Percentiles rank a stretch among this genome's conserved stretches.
Evolutionary conservation across 306 rosid species (phyloP).

Genomic region (Ormosia semicastrata): DNA sequence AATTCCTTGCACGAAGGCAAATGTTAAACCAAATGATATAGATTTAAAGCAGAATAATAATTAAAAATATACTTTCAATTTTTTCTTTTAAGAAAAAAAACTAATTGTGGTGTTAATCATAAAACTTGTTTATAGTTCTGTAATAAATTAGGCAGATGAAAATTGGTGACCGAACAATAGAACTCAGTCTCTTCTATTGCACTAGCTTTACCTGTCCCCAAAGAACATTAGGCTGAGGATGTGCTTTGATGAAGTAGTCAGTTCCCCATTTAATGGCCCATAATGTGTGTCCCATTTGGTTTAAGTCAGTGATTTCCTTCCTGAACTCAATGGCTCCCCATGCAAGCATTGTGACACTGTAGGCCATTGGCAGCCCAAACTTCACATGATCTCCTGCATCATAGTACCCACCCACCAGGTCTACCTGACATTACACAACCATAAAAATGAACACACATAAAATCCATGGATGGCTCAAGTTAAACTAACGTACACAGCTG

Average conservation of each 20-base stretch:
- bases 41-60: background rate
- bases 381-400: conserved; percentile 97
- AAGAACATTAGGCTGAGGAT: conserved; percentile 75
- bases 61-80: background rate
- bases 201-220: conserved; percentile 70
- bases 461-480: background rate
- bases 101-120: background rate
- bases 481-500: background rate
- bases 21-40: background rate
- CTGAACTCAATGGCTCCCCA: conserved; percentile 82
- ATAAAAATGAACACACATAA: background rate
- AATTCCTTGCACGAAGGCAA: background rate
- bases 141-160: conserved; percentile 12
- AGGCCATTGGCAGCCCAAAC: conserved; percentile 92
- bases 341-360: conserved; percentile 69
- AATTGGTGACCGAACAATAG: background rate
- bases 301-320: conserved; percentile 54
- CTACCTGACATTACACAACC: conserved; percentile 43
- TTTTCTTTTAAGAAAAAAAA: background rate
- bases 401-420: conserved; percentile 90
- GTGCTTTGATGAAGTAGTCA: conserved; percentile 82
- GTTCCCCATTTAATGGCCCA: conserved; percentile 89
- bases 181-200: background rate
- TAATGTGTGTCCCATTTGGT: conserved; percentile 61
- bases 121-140: background rate